phyloP scores from a whole-genome alignment of 2,329 filamentous ascomycete genomes.

The Leptographium radiaticola region DNA sequence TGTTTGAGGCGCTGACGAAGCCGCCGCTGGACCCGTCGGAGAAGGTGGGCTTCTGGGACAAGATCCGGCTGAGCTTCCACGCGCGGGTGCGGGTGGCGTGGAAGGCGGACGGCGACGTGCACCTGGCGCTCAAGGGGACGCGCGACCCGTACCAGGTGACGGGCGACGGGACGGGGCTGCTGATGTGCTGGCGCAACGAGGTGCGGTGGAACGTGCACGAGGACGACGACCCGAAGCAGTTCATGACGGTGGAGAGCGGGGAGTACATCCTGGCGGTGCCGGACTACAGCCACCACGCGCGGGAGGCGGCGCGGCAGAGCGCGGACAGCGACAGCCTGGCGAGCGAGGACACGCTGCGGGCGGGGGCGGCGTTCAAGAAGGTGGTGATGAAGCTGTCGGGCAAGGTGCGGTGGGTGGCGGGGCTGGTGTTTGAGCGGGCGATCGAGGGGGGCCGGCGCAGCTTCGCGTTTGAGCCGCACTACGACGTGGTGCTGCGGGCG shows the following conservation, averaged over 20 bases:
- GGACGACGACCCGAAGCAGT: constrained; percentile 76
- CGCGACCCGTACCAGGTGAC: constrained; percentile 90
- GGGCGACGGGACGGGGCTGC: constrained; percentile 82
- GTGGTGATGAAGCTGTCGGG: constrained; percentile 98
- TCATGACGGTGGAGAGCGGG: constrained; percentile 91
- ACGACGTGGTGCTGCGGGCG: constrained; percentile 75
- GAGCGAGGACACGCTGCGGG: constrained; percentile 51
- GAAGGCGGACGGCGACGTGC: constrained; percentile 93
- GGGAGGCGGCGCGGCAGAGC: constrained; percentile 40
- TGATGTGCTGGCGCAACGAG: constrained; percentile 97
- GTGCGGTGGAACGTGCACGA: constrained; percentile 77
- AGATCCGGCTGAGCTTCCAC: constrained; percentile 88
- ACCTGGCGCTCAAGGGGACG: constrained; percentile 80
- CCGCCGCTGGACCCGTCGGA: constrained; percentile 89
- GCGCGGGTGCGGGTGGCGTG: constrained; percentile 80
- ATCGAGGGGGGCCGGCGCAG: constrained; percentile 58
- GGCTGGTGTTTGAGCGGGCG: constrained; percentile 83
- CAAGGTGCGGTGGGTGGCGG: constrained; percentile 84
- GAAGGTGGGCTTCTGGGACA: constrained; percentile 95
- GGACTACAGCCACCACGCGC: constrained; percentile 80
- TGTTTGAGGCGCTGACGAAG: constrained; percentile 94
- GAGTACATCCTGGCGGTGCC: constrained; percentile 92
- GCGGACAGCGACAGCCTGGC: constrained; percentile 46
- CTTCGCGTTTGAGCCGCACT: constrained; percentile 86
- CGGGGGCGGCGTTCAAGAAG: constrained; percentile 86